Percentiles rank a stretch among this genome's conserved stretches.
Conservation (phyloP, 768 basidiomycete genomes). For the Lepiota brunneoincarnata region DNA sequence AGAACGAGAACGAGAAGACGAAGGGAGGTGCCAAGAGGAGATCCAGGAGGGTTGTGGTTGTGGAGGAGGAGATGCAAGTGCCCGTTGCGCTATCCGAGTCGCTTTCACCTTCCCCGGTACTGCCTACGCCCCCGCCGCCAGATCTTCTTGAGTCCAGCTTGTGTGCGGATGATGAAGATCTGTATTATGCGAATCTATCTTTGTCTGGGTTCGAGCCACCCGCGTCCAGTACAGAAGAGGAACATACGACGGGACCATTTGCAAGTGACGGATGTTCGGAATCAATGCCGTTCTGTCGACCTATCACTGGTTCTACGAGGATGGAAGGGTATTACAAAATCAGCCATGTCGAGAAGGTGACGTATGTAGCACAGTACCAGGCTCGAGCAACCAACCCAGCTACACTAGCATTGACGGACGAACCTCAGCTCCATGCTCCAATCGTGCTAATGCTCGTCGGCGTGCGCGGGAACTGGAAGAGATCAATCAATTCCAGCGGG, state of each 20-base stretch:
- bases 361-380: constrained; percentile 89
- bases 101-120: constrained; percentile 46
- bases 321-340: constrained; percentile 97
- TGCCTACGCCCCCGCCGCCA: constrained; percentile 47
- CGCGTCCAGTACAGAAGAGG: constrained; percentile 14
- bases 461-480: constrained; percentile 93
- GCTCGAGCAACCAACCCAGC: constrained; percentile 47
- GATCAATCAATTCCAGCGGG: constrained; percentile 87
- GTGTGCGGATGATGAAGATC: constrained; percentile 86
- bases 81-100: constrained; percentile 43
- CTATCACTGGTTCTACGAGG: constrained; percentile 82
- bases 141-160: constrained; percentile 56
- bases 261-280: constrained; percentile 23
- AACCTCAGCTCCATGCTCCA: constrained; percentile 69
- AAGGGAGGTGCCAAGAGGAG: constrained; percentile 41
- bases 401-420: constrained; percentile 38
- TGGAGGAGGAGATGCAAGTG: constrained; percentile 22
- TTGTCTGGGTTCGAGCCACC: constrained; percentile 39
- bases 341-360: constrained; percentile 85
- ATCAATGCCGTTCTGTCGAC: constrained; percentile 62
- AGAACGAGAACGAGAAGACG: constrained; percentile 21
- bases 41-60: constrained; percentile 14
- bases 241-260: constrained; percentile 7
- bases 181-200: constrained; percentile 72
- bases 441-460: constrained; percentile 88